Percentiles rank a stretch among this genome's conserved stretches.
These are phyloP conservation scores for Heterobasidion irregulare DNA, from an alignment of 1,284 basidiomycete genomes.

Conservation along the genomic window DNA sequence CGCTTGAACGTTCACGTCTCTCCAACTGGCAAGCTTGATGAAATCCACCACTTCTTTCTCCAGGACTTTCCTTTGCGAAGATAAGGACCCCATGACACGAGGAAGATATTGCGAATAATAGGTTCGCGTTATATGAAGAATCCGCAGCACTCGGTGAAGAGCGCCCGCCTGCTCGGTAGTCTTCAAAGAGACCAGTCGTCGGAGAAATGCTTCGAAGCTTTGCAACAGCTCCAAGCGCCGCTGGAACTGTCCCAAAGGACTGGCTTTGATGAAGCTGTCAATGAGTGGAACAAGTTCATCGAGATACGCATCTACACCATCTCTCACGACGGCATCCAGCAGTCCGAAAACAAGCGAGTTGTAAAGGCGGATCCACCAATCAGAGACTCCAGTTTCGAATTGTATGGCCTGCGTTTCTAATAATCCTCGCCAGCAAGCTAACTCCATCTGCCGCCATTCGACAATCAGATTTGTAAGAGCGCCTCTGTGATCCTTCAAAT, in stretches of 20 bases:
- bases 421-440: conserved; percentile 82
- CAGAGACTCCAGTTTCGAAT: conserved; percentile 58
- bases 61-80: conserved; percentile 50
- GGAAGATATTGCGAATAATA: conserved; percentile 64
- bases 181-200: conserved; percentile 22
- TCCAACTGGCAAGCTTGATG: conserved; percentile 97
- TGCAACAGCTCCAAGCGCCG: conserved; percentile 64
- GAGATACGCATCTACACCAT: conserved; percentile 46
- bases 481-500: conserved; percentile 63
- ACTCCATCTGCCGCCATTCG: conserved; percentile 85
- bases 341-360: conserved; percentile 70
- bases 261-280: conserved; percentile 74
- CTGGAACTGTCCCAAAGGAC: conserved; percentile 79
- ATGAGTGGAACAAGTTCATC: conserved; percentile 71
- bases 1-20: conserved; percentile 93
- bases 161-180: conserved; percentile 18
- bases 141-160: conserved; percentile 41
- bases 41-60: conserved; percentile 83
- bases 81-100: conserved; percentile 43
- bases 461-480: conserved; percentile 73
- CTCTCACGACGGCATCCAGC: conserved; percentile 34
- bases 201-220: conserved; percentile 56
- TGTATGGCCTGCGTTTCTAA: conserved; percentile 63
- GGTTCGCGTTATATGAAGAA: conserved; percentile 61
- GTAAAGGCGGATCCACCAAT: conserved; percentile 93